Percentiles rank a stretch among this genome's conserved stretches.
Conservation (phyloP, 2,329 filamentous ascomycete species). For the Fusarium sp. region DNA sequence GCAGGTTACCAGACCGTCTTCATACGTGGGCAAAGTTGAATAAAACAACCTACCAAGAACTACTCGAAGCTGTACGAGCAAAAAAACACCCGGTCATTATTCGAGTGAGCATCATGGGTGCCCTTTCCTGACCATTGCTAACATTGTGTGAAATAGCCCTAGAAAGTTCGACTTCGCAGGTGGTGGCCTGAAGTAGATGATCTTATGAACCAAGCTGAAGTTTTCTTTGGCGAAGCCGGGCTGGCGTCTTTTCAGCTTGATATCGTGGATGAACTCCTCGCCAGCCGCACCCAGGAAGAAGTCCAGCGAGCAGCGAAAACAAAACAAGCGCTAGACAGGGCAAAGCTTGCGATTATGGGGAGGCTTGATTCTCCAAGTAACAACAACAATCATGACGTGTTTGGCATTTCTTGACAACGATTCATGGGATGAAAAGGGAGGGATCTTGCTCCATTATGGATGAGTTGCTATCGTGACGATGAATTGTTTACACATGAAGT, state of each 20-base stretch:
- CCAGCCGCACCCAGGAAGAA: slow-evolving; percentile 13
- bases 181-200: slow-evolving; percentile 28
- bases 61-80: slow-evolving; percentile 6
- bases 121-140: not conserved
- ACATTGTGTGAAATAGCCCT: slow-evolving; percentile 23
- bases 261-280: slow-evolving; percentile 31
- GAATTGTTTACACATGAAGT: not conserved
- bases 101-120: slow-evolving; percentile 27
- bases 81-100: slow-evolving; percentile 25
- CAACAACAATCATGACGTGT: too few relatives aligned
- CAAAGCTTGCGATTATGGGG: not conserved
- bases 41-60: not conserved
- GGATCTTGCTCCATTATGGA: not conserved
- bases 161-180: slow-evolving; percentile 35
- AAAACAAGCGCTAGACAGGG: not conserved
- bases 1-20: slow-evolving; percentile 22
- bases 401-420: not conserved
- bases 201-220: slow-evolving; percentile 8
- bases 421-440: not conserved
- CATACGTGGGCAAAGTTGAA: slow-evolving; percentile 24
- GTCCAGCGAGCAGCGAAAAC: slow-evolving; percentile 6
- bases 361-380: not conserved
- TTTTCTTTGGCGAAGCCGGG: not conserved
- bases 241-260: slow-evolving; percentile 28
- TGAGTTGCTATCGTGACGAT: not conserved